Evolutionary conservation across 805 yeast genomes (phyloP).

Genomic region (Torulaspora gathmanii): DNA sequence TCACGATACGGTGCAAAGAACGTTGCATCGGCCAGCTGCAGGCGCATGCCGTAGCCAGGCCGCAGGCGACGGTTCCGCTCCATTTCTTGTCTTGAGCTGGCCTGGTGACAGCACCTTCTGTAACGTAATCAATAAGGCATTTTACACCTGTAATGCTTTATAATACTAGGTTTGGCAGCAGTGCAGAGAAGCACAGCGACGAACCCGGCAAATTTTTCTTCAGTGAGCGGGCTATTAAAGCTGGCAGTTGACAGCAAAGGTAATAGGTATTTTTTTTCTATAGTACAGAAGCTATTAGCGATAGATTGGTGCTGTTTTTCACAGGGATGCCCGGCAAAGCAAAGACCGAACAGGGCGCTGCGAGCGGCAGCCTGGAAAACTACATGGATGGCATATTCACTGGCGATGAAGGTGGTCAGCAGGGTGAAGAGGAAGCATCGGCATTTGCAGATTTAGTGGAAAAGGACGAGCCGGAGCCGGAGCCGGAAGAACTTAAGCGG

Average conservation of each 20-base stretch:
- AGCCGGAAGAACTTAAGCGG: not conserved
- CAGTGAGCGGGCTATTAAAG: too few species aligned
- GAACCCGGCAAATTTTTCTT: too few species aligned
- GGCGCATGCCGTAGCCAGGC: not conserved
- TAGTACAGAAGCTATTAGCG: not conserved
- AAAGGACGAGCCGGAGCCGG: not conserved
- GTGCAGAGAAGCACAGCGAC: too few species aligned
- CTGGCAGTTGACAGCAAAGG: too few species aligned
- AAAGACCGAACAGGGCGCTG: not conserved
- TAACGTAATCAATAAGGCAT: too few species aligned
- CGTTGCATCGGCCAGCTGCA: not conserved
- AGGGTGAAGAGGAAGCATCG: not conserved
- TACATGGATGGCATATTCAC: conserved; percentile 4
- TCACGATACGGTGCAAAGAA: not conserved
- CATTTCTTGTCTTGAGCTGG: too few species aligned
- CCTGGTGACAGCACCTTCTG: too few species aligned
- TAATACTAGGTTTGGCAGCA: too few species aligned
- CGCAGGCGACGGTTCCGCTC: not conserved
- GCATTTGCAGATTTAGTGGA: not conserved
- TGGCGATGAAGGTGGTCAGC: not conserved
- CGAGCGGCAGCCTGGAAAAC: conserved; percentile 1
- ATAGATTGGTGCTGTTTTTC: not conserved
- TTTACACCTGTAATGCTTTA: too few species aligned
- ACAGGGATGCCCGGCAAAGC: conserved; percentile 2
- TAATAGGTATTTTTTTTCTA: not conserved